Base-by-base conservation (phyloP, 805 yeast species). In the Candida berthetii region DNA sequence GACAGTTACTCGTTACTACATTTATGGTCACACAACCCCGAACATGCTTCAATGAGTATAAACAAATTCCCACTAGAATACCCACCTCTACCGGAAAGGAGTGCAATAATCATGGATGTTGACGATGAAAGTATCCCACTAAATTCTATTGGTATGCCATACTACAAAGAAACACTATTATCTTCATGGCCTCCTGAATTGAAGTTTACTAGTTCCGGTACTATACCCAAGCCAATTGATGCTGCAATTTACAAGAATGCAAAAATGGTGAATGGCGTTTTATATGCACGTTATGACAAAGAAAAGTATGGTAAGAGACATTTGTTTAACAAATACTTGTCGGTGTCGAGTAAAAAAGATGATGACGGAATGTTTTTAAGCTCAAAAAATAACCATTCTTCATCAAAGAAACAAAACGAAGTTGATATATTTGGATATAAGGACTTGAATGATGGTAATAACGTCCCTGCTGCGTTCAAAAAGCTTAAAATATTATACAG, bases 111-210 rank as follows among this genome's bases (percentile, higher is more conserved):
- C 39, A 36, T 52, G 15, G 35, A 45, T 43, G 57, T 71, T 4
- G 80, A 82, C 45, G 69, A 70, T 32, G 60, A 63, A 7, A 48
- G 58, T 3, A 63, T 69, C 13, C 89, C 96, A 0, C 68, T 91
- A 42, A 82, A 80, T 37, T 56, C 78, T 1, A 68, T 93, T 2
- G 97, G 96, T 9, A 65, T 93, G 76, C 98, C 99, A 0, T 87
- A 81, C 52, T 93, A 88, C 59, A 78, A 78, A 42, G 85, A 83
- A 34, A 74, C 74, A 41, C 69, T 93, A 15, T 66, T 90, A 8
- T 88, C 96, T 0, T 82, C 86, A 13, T 91, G 90, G 88, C 84
- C 91, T 0, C 55, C 71, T 1, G 80, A 82, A 33, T 59, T 71
- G 45, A 67, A 77, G 7, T 87, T 85, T 55, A 72, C 75, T 37